phyloP scores from a whole-genome alignment of 106 monocot species.

The Platanthera zijinensis region DNA sequence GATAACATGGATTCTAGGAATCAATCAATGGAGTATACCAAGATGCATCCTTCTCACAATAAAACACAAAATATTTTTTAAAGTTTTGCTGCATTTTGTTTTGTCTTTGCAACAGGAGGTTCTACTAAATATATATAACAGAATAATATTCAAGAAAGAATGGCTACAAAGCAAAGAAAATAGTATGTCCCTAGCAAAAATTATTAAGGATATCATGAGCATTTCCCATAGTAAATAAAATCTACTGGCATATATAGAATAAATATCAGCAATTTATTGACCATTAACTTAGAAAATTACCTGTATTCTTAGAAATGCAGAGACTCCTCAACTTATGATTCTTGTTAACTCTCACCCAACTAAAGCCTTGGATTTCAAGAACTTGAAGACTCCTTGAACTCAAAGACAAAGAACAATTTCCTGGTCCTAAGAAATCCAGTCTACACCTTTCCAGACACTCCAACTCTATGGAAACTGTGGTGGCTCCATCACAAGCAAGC shows the following conservation, averaged over 20 bases:
- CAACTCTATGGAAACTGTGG: constrained; percentile 35
- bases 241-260: not conserved
- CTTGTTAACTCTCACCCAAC: constrained; percentile 41
- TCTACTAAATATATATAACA: not conserved
- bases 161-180: not conserved
- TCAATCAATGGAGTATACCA: no score
- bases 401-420: constrained; percentile 35
- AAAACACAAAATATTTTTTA: not conserved
- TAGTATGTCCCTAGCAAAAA: no score
- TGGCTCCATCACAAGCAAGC: constrained; percentile 78
- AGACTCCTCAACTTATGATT: constrained; percentile 42
- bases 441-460: constrained; percentile 60
- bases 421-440: constrained; percentile 65
- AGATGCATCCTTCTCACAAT: not conserved
- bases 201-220: no score
- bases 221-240: not conserved
- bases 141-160: not conserved
- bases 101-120: not conserved
- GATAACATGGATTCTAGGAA: no score
- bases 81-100: not conserved
- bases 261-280: not conserved
- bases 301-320: constrained; percentile 66
- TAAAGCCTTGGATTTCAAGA: constrained; percentile 62
- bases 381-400: constrained; percentile 24
- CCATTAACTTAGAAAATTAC: constrained; percentile 11